These are phyloP conservation scores for Arthroderma sp. DNA, from an alignment of 2,329 filamentous ascomycete species.

Conservation along the genomic window DNA sequence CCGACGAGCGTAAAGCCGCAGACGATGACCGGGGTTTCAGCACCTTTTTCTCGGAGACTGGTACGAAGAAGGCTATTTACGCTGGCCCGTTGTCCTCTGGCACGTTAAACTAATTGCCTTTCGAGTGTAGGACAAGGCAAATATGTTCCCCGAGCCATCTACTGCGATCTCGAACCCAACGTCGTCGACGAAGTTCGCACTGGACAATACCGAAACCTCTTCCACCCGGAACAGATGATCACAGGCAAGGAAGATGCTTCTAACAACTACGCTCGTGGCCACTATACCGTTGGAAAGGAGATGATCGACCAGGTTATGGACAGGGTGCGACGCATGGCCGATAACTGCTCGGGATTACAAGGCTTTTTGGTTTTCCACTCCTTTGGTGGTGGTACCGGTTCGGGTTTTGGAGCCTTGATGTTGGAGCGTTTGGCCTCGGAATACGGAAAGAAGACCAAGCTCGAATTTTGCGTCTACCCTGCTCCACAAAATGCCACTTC, in stretches of 20 bases:
- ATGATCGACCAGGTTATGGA: slow-evolving; percentile 95
- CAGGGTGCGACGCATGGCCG: slow-evolving; percentile 93
- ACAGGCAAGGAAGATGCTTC: slow-evolving; percentile 99
- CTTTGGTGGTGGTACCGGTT: slow-evolving; percentile 55
- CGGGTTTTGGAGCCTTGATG: slow-evolving; percentile 52
- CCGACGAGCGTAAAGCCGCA: slow-evolving; percentile 87
- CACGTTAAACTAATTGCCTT: slow-evolving; percentile 6
- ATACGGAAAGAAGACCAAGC: slow-evolving; percentile 56
- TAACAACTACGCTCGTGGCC: slow-evolving; percentile 99
- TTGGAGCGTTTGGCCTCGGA: slow-evolving; percentile 51
- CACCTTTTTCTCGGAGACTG: slow-evolving; percentile 99
- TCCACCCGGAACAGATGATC: slow-evolving; percentile 99
- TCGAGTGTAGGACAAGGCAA: slow-evolving; percentile 69
- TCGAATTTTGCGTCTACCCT: slow-evolving; percentile 54
- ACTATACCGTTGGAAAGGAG: slow-evolving; percentile 99
- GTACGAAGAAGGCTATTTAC: slow-evolving; percentile 42
- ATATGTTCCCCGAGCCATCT: slow-evolving; percentile 97
- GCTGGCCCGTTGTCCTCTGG: slow-evolving; percentile 13
- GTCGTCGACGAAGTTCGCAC: slow-evolving; percentile 99
- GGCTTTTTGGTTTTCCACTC: slow-evolving; percentile 75
- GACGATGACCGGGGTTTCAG: slow-evolving; percentile 96
- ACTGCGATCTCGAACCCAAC: slow-evolving; percentile 99
- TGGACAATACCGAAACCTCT: slow-evolving; percentile 86
- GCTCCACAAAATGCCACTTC: slow-evolving; percentile 51
- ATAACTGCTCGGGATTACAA: slow-evolving; percentile 95